Conservation (phyloP, 108 stramenopile species). For the Pseudonitzschia multiseries region DNA sequence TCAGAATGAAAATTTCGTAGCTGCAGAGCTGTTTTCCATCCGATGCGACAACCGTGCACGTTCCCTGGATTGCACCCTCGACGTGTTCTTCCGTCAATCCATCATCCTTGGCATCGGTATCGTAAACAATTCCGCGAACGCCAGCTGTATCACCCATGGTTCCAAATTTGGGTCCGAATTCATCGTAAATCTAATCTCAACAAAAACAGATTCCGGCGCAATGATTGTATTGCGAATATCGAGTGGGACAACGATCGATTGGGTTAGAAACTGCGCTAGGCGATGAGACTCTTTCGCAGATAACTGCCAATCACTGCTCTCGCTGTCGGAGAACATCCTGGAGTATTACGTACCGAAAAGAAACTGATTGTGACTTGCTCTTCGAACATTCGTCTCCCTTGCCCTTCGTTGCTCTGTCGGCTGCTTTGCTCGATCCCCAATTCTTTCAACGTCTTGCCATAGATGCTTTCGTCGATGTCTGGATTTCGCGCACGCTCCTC, state of each 20-base stretch:
- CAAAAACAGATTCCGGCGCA: not conserved
- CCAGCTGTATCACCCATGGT: conserved; percentile 14
- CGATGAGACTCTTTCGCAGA: too few relatives aligned
- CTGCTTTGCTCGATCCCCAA: not conserved
- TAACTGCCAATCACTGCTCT: too few relatives aligned
- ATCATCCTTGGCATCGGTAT: not conserved
- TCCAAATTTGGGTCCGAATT: conserved; percentile 3
- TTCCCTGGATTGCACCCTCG: conserved; percentile 12
- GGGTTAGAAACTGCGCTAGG: not conserved
- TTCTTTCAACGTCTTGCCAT: conserved; percentile 19
- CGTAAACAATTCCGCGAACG: conserved; percentile 4
- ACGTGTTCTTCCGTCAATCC: conserved; percentile 15
- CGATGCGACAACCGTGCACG: conserved; percentile 2
- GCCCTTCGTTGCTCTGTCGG: not conserved
- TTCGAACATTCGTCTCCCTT: not conserved
- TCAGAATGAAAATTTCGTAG: conserved; percentile 11
- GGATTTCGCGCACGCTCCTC: conserved; percentile 4
- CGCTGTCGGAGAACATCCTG: too few relatives aligned
- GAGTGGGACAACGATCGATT: not conserved
- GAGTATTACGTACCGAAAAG: conserved; percentile 17
- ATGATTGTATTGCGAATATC: not conserved
- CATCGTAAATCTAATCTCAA: conserved; percentile 4
- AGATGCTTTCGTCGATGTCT: not conserved
- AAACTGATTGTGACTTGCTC: not conserved
- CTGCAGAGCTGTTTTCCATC: conserved; percentile 7